Evolutionary conservation across 331 rosid species (phyloP).

Genomic region (Malus hybrid): DNA sequence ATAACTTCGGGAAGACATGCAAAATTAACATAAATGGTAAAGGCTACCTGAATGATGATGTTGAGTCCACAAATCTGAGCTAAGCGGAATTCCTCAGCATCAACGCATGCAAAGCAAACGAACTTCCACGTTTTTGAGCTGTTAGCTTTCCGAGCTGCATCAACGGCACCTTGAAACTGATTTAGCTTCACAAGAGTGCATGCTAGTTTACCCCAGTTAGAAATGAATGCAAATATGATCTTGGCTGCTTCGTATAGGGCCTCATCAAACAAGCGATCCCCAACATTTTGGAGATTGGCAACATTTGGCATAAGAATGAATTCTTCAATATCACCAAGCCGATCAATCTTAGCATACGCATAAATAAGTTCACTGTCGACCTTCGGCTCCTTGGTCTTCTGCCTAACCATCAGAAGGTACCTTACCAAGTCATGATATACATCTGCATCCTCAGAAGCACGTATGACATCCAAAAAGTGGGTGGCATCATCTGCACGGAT

Average conservation of each 20-base stretch:
- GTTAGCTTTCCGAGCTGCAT: constrained; percentile 75
- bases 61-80: constrained; percentile 76
- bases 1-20: neutral
- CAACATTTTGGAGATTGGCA: constrained; percentile 63
- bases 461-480: constrained; percentile 65
- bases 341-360: constrained; percentile 78
- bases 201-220: constrained; percentile 74
- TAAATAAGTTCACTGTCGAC: constrained; percentile 75
- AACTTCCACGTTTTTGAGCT: constrained; percentile 73
- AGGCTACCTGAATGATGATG: constrained; percentile 56
- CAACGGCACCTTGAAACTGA: constrained; percentile 69
- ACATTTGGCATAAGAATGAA: constrained; percentile 77
- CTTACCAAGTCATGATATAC: constrained; percentile 64
- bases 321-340: constrained; percentile 67
- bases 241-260: constrained; percentile 68
- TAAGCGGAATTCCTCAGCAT: constrained; percentile 63
- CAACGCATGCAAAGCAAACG: constrained; percentile 69
- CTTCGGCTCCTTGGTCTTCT: constrained; percentile 68
- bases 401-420: constrained; percentile 73
- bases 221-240: constrained; percentile 62
- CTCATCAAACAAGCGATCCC: constrained; percentile 68
- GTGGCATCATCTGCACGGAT: constrained; percentile 68
- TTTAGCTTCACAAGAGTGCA: constrained; percentile 60
- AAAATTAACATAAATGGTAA: neutral
- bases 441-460: constrained; percentile 56